Base-by-base conservation (phyloP, 441 rosid genomes). In the Populus hybrid region DNA sequence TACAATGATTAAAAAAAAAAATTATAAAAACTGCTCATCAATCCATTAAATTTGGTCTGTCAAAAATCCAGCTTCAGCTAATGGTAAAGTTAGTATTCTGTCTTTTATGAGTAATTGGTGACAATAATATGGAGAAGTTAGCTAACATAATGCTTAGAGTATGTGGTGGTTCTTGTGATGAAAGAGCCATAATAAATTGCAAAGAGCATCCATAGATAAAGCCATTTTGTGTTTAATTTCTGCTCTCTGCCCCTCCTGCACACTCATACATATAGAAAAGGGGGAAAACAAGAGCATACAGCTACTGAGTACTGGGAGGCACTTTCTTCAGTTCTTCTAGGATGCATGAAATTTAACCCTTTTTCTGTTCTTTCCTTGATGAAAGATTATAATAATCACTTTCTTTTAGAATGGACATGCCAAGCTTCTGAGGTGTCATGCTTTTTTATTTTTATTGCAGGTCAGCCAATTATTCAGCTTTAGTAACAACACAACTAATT, bases 391-490 rank as follows among this genome's bases (percentile, higher is more conserved):
- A 7, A 36, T 36, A 7, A 36, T 36, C 9, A 36, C 40, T 36
- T 36, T 36, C 40, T 40, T 40, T 40, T 40, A 40, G 46, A 40
- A 40, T 40, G 46, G 46, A 2, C 12, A 40, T 40, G 46, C 46
- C 14, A 40, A 40, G 46, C 14, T 40, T 40, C 46, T 40, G 46
- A 40, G 46, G 46, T 40, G 46, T 10, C 9, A 63, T 81, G 71
- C 72, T 80, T 14, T 9, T 78, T 40, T 78, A 50, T 81, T 75
- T 65, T 81, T 36, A 36, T 36, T 36, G 73, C 90, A 97, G 98
- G 84, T 87, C 98, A 19, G 89, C 91, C 84, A 97, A 91, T 86
- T 94, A 97, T 87, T 92, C 98, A 73, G 86, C 94, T 78, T 81
- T 88, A 89, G 97, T 92, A 78, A 89, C 98, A 69, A 86, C 94